Evolutionary conservation across 352 stramenopile genomes (phyloP), one percentile per base, ranked within the genome.

Genomic region (Peronospora tabacina): DNA sequence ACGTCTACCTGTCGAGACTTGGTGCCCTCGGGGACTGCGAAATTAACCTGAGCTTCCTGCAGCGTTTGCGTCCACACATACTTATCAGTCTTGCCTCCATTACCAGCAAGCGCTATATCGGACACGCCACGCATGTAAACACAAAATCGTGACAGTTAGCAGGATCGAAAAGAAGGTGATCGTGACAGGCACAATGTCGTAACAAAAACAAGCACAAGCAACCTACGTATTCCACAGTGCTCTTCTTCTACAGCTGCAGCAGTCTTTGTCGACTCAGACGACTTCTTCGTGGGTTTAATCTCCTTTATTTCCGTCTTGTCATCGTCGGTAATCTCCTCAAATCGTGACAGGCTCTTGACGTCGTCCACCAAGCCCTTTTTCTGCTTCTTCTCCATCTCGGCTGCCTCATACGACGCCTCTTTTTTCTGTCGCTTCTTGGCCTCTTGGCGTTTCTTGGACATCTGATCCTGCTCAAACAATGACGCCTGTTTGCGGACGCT

Each of bases 51-150:
- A 4, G 98, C 72, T 70, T 99, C 97, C 38, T 97, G 74, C 35
- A 99, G 73, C 11, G 94, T 98, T 70, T 99, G 97, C 5, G 96
- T 98, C 96, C 96, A 99, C 20, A 90, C 74, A 55, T 99, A 99
- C 48, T 96, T 87, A 41, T 96, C 88, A 2, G 86, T 96, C 42
- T 74, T 61, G 1, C 85, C 89, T 41, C 92, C 92, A 48, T 98
- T 99, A 28, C 94, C 94, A n/a, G 81, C 61, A 16, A 80, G 78
- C 12, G 83, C 91, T 92, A 51, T 28, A 51, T 15, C 32, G 61
- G 65, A n/a, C n/a, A n/a, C n/a, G 15, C 29, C 32, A 46, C 36
- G 29, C 32, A 42, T 26, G n/a, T 34, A 44, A 43, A 38, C 43
- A 46, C 13, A 43, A 15, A 29, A 53, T 38, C 15, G 29, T 28